These are phyloP conservation scores for Casuarina cunninghamiana DNA, from an alignment of 306 rosid species.

Conservation along the genomic window DNA sequence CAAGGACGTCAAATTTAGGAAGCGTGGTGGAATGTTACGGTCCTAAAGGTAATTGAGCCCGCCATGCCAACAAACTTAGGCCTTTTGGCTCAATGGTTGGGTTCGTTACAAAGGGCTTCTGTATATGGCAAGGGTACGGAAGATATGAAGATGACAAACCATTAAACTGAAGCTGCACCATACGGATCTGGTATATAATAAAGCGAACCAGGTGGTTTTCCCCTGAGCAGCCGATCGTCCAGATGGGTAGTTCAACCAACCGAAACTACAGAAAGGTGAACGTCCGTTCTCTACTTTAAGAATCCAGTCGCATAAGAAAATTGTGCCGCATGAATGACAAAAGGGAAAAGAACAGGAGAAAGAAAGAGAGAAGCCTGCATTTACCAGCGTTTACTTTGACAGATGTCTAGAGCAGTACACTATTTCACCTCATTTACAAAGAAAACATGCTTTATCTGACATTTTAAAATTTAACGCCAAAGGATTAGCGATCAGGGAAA, in stretches of 20 bases:
- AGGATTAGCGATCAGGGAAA: background rate
- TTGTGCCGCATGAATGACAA: background rate
- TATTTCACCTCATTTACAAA: background rate
- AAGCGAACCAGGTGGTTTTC: background rate
- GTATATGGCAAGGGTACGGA: background rate
- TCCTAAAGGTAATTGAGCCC: too few species aligned
- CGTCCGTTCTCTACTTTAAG: background rate
- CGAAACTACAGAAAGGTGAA: background rate
- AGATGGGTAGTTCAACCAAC: background rate
- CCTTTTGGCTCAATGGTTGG: too few species aligned
- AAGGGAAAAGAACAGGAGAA: background rate
- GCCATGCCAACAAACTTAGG: too few species aligned
- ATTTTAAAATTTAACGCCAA: background rate
- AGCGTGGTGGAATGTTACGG: too few species aligned
- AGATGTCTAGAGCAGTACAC: background rate
- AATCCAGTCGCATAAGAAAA: background rate
- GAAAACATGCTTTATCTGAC: background rate
- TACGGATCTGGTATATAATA: background rate
- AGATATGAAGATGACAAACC: background rate
- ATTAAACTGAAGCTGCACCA: background rate
- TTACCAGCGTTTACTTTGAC: background rate
- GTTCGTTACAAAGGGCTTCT: background rate
- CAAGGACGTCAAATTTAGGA: too few species aligned
- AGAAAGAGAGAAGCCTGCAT: background rate
- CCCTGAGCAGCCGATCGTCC: background rate